Evolutionary conservation across 352 stramenopile genomes (phyloP).

Genomic region (Elongisporangium undulatum): DNA sequence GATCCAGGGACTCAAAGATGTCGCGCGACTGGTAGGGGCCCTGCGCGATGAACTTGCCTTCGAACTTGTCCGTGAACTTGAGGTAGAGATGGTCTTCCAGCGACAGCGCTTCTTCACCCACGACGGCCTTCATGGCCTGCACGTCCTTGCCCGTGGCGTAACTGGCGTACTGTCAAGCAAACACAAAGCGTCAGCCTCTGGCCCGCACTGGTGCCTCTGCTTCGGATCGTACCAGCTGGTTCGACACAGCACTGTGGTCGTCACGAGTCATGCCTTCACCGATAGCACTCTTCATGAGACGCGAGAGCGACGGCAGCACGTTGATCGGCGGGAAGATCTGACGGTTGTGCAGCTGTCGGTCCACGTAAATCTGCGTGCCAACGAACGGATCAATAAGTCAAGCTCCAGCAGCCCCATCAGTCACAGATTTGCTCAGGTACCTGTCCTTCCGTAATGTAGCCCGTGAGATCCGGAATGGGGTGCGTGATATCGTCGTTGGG

Average conservation of each 20-base stretch:
- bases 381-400: background rate
- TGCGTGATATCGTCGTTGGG: constrained; percentile 99
- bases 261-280: constrained; percentile 98
- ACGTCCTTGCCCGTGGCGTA: constrained; percentile 96
- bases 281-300: constrained; percentile 99
- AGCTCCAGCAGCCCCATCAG: background rate
- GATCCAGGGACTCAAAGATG: constrained; percentile 98
- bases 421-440: constrained; percentile 21
- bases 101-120: constrained; percentile 98
- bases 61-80: constrained; percentile 99
- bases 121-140: constrained; percentile 99
- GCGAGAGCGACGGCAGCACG: constrained; percentile 97
- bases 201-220: too few relatives aligned
- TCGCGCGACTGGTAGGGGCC: constrained; percentile 96
- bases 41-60: constrained; percentile 98
- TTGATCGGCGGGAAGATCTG: constrained; percentile 99
- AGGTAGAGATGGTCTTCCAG: constrained; percentile 99
- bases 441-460: constrained; percentile 99
- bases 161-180: constrained; percentile 62
- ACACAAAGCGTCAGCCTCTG: background rate
- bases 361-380: constrained; percentile 92
- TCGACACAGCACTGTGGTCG: constrained; percentile 98
- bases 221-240: constrained; percentile 93
- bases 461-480: constrained; percentile 99
- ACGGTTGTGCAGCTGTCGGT: constrained; percentile 97